phyloP scores from a whole-genome alignment of 495 filamentous ascomycete species.

The Usnea hakonensis region DNA sequence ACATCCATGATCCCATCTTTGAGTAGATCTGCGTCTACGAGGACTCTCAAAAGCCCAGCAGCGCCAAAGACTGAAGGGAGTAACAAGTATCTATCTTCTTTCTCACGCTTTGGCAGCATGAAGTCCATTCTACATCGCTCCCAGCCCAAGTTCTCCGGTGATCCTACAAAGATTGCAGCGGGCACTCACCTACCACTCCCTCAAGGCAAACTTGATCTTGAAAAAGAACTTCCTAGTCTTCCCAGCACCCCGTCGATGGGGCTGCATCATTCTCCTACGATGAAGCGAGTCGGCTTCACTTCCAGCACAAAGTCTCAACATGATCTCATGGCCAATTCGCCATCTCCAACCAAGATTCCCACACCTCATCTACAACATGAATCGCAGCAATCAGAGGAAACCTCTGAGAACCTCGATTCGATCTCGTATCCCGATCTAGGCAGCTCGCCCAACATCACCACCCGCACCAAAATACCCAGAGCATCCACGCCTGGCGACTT shows the following conservation, averaged over 20 bases:
- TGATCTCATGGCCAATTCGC: conserved; percentile 33
- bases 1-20: conserved; percentile 49
- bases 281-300: conserved; percentile 57
- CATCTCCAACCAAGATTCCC: conserved; percentile 40
- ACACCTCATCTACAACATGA: conserved; percentile 15
- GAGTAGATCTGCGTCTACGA: conserved; percentile 40
- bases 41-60: conserved; percentile 22
- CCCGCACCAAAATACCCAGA: conserved; percentile 16
- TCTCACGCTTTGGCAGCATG: conserved; percentile 29
- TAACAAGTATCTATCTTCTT: conserved; percentile 24
- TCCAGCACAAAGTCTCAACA: conserved; percentile 42
- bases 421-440: conserved; percentile 36
- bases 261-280: conserved; percentile 34
- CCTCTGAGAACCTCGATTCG: conserved; percentile 28
- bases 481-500: conserved; percentile 42
- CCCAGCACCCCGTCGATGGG: conserved; percentile 21
- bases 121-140: conserved; percentile 57
- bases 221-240: conserved; percentile 37
- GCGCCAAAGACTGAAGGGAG: conserved; percentile 22
- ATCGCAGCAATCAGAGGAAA: neutral
- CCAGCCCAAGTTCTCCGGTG: conserved; percentile 53
- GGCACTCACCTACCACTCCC: conserved; percentile 51
- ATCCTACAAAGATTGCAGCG: conserved; percentile 52
- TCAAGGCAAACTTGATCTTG: conserved; percentile 37
- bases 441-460: conserved; percentile 24